Evolutionary conservation across 2,329 filamentous ascomycete genomes (phyloP).

Genomic region (Aspergillus sp.): DNA sequence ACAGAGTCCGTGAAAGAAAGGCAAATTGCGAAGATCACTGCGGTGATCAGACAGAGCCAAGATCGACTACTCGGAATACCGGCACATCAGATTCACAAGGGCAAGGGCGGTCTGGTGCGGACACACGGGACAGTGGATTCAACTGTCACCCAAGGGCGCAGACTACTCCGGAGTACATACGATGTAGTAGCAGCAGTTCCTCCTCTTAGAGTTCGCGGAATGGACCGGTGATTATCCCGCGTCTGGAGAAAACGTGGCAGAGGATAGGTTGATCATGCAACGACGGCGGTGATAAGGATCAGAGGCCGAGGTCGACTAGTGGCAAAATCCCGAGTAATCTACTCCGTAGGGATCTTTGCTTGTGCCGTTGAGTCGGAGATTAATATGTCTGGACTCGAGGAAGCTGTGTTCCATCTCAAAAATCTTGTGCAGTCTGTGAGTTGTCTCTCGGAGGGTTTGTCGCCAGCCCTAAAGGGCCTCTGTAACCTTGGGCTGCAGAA

Average conservation of each 20-base stretch:
- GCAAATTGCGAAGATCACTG: neutral
- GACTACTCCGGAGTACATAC: too few relatives aligned
- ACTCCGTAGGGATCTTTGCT: neutral
- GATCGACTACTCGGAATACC: slow-evolving; percentile 1
- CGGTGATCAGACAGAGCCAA: slow-evolving; percentile 6
- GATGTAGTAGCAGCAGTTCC: too few relatives aligned
- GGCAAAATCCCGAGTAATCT: too few relatives aligned
- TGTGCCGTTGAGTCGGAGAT: neutral
- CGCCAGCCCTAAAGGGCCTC: neutral
- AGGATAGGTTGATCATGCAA: neutral
- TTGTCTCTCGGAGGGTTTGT: slow-evolving; percentile 12
- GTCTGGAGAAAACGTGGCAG: slow-evolving; percentile 4
- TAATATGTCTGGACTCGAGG: neutral
- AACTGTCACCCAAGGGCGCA: too few relatives aligned
- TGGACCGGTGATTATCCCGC: slow-evolving; percentile 6
- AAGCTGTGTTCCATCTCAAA: neutral
- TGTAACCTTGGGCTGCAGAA: neutral
- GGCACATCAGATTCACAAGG: neutral
- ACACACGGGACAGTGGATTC: too few relatives aligned
- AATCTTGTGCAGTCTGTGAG: neutral
- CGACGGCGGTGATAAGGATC: neutral
- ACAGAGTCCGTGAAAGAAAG: neutral
- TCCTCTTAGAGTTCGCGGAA: too few relatives aligned
- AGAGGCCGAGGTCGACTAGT: neutral
- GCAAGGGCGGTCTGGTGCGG: slow-evolving; percentile 3